phyloP scores from a whole-genome alignment of 306 rosid genomes.

The Canavalia gladiata region DNA sequence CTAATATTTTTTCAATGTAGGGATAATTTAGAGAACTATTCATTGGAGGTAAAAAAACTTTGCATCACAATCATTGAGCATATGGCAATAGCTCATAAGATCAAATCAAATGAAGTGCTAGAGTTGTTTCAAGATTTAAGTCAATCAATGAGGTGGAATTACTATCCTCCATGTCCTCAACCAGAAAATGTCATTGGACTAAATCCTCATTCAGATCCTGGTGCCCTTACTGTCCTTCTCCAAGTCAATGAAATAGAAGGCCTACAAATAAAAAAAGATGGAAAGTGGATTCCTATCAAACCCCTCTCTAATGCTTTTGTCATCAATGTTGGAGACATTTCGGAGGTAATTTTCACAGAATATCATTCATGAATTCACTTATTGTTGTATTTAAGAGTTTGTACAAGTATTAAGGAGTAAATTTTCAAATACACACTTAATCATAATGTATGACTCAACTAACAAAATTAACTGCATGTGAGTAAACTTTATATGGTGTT shows the following conservation, averaged over 20 bases:
- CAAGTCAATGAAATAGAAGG: constrained; percentile 55
- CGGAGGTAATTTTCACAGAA: constrained; percentile 22
- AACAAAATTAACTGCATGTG: too few relatives aligned
- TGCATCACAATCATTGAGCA: constrained; percentile 30
- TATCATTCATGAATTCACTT: too few relatives aligned
- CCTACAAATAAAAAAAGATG: constrained; percentile 56
- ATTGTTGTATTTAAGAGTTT: too few relatives aligned
- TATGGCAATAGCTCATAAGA: constrained; percentile 43
- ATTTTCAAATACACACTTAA: too few relatives aligned
- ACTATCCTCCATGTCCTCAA: constrained; percentile 60
- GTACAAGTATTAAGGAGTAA: too few relatives aligned
- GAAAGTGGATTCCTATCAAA: constrained; percentile 50
- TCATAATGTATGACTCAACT: too few relatives aligned
- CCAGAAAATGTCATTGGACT: constrained; percentile 56
- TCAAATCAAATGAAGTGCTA: constrained; percentile 37
- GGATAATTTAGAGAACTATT: constrained; percentile 38
- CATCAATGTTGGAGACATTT: constrained; percentile 50
- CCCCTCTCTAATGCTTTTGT: constrained; percentile 52
- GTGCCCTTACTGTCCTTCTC: constrained; percentile 50
- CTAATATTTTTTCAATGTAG: constrained; percentile 23
- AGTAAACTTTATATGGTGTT: too few relatives aligned
- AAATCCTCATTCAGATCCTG: constrained; percentile 54
- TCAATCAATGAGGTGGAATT: constrained; percentile 50
- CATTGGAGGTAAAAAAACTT: constrained; percentile 13
- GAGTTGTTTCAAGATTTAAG: constrained; percentile 33